A percentile compares a stretch with the other conserved stretches of the same genome.
Evolutionary conservation across 106 monocot genomes (phyloP).

Genomic region (Dendrobium officinale): DNA sequence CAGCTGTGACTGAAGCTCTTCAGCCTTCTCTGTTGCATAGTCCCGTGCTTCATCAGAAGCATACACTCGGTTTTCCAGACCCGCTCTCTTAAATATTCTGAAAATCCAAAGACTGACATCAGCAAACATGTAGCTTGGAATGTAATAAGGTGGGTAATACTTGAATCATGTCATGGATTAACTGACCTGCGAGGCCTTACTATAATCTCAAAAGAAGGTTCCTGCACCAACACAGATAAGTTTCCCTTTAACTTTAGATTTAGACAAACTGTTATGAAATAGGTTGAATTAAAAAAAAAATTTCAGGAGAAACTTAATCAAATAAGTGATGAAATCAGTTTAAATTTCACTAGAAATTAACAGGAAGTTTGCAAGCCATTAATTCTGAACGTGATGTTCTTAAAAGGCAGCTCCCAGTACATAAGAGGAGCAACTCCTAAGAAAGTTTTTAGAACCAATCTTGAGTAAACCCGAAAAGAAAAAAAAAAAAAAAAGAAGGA

Average conservation of each 20-base stretch:
- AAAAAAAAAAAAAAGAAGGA: too few species aligned
- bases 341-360: not conserved
- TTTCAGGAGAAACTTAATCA: not conserved
- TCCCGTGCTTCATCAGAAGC: conserved; percentile 67
- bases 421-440: too few species aligned
- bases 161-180: not conserved
- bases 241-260: not conserved
- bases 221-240: not conserved
- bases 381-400: not conserved
- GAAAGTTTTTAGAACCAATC: too few species aligned
- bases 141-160: not conserved
- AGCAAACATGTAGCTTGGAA: not conserved
- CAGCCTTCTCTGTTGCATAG: conserved; percentile 50
- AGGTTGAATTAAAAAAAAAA: not conserved
- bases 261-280: not conserved
- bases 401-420: not conserved
- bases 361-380: not conserved
- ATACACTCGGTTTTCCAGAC: conserved; percentile 44
- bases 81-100: conserved; percentile 14
- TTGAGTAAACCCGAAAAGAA: too few species aligned
- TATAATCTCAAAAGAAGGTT: conserved; percentile 12
- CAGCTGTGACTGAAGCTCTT: conserved; percentile 34
- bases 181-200: conserved; percentile 29
- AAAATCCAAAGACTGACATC: not conserved
- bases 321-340: not conserved